Conservation (phyloP, 805 yeast genomes). For the Candida schatavii region DNA sequence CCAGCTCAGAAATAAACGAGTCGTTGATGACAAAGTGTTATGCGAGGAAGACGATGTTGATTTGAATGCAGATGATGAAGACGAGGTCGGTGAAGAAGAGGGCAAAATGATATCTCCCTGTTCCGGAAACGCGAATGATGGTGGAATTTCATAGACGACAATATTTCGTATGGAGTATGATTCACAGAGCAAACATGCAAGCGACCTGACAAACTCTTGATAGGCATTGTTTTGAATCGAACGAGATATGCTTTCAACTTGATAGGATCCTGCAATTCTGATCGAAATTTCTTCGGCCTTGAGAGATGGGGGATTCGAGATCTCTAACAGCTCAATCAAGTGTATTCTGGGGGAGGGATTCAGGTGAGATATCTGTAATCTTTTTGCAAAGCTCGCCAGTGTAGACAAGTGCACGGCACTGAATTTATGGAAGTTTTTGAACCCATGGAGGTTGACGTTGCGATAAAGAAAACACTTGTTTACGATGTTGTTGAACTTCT, state of each 20-base stretch:
- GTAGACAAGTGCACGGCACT: slow-evolving; percentile 30
- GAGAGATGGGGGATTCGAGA: slow-evolving; percentile 33
- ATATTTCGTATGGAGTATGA: slow-evolving; percentile 46
- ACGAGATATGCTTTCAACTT: slow-evolving; percentile 21
- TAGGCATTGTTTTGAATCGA: slow-evolving; percentile 16
- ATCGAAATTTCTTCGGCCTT: slow-evolving; percentile 19
- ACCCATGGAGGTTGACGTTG: slow-evolving; percentile 22
- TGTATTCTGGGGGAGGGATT: slow-evolving; percentile 32
- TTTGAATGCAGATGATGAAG: slow-evolving; percentile 6
- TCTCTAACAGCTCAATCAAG: slow-evolving; percentile 24
- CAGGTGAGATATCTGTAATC: slow-evolving; percentile 14
- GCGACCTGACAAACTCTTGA: slow-evolving; percentile 21
- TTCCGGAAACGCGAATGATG: slow-evolving; percentile 43
- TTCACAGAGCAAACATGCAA: slow-evolving; percentile 37
- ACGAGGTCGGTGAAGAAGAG: slow-evolving; percentile 14
- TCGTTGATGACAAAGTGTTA: not conserved
- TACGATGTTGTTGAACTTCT: slow-evolving; percentile 32
- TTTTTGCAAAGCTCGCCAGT: slow-evolving; percentile 15
- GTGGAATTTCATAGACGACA: slow-evolving; percentile 44
- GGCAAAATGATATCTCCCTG: slow-evolving; percentile 13
- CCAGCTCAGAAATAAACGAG: slow-evolving; percentile 1
- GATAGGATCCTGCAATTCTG: slow-evolving; percentile 37
- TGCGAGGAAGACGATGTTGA: not conserved
- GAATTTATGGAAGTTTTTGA: slow-evolving; percentile 32
- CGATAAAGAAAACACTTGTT: slow-evolving; percentile 38